Base-by-base conservation (phyloP, 2,329 filamentous ascomycete species). In the Sordariomycetes sp. region DNA sequence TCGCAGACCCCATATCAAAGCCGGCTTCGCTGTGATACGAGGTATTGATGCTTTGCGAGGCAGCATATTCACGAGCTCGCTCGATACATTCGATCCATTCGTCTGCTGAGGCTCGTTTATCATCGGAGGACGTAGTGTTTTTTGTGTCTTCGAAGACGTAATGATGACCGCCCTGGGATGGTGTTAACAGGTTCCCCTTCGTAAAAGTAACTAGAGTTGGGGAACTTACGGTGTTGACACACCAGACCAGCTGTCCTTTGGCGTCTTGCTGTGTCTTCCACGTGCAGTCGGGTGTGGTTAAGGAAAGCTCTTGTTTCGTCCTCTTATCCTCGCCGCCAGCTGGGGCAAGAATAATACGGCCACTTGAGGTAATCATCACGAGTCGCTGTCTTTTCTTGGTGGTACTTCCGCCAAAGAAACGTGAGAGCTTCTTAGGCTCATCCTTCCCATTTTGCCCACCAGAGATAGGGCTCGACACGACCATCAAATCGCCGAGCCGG, bases 291-390 rank as follows among this genome's bases (percentile, higher is more conserved):
- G 81, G 66, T 3, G 72, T 70, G 15, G 94, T 64, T 18, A 98
- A 68, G n/a, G 85, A 86, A 23, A 98, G 76, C 46, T 98, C 92
- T 48, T 86, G 74, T 55, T 98, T 98, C 16, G 86, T 75, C 56
- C 92, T 88, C 63, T 98, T 98, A 53, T 96, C 90, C 43, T 94
- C 92, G 1, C 90, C 92, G 6, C 90, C 88, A 17, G 88, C 82
- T 5, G 92, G 85, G 10, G 86, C 90, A 50, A 98, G 71, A 31
- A 98, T 79, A 34, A 98, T 82, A 28, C 92, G 79, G 12, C 83
- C 92, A 46, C 84, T 86, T 1, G 86, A 93, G 3, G 92, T 98
- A 35, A 98, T 77, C 79, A 98, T 88, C 6, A 98, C 92, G 35
- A 98, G 66, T 30, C 92, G 75, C 54, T 94, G 87, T 43, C 88